Percentiles rank a stretch among this genome's conserved stretches.
Evolutionary conservation across 2,329 filamentous ascomycete genomes (phyloP).

Genomic region (Camillea tinctor): DNA sequence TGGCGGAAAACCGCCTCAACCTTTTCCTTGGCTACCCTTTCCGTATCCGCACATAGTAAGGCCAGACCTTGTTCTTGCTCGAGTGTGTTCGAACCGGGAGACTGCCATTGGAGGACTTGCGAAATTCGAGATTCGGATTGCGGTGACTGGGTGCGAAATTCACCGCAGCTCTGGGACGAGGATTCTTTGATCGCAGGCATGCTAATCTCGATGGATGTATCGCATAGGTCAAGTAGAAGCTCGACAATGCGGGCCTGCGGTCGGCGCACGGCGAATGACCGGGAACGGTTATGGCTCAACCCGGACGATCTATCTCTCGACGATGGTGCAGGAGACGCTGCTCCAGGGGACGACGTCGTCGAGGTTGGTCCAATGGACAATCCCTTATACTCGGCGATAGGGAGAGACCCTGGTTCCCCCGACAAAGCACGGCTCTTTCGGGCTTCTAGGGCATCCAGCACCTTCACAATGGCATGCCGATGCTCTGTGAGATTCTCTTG

Average conservation of each 20-base stretch:
- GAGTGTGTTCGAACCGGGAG: conserved; percentile 83
- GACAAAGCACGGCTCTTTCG: conserved; percentile 64
- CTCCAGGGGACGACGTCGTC: conserved; percentile 68
- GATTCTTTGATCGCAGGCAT: conserved; percentile 89
- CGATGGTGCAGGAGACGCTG: conserved; percentile 67
- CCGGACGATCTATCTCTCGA: conserved; percentile 73
- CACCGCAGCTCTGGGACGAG: conserved; percentile 63
- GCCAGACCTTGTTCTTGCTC: conserved; percentile 92
- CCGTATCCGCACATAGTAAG: conserved; percentile 85
- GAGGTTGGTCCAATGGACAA: conserved; percentile 75
- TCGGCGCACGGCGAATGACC: conserved; percentile 87
- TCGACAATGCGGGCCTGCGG: conserved; percentile 93
- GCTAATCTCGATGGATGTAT: conserved; percentile 93
- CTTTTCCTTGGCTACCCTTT: conserved; percentile 79
- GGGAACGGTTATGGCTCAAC: conserved; percentile 74
- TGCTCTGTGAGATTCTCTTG: conserved; percentile 92
- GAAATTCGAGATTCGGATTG: conserved; percentile 94
- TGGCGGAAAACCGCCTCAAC: conserved; percentile 92
- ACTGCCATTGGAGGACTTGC: conserved; percentile 95
- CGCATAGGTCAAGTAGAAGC: conserved; percentile 88
- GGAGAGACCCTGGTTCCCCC: conserved; percentile 51
- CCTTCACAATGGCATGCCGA: conserved; percentile 89
- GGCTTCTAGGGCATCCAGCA: conserved; percentile 87
- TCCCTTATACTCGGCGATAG: conserved; percentile 81
- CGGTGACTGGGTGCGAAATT: conserved; percentile 89